Base-by-base conservation (phyloP, 257 asterid genomes). In the Gynochthodes officinalis region DNA sequence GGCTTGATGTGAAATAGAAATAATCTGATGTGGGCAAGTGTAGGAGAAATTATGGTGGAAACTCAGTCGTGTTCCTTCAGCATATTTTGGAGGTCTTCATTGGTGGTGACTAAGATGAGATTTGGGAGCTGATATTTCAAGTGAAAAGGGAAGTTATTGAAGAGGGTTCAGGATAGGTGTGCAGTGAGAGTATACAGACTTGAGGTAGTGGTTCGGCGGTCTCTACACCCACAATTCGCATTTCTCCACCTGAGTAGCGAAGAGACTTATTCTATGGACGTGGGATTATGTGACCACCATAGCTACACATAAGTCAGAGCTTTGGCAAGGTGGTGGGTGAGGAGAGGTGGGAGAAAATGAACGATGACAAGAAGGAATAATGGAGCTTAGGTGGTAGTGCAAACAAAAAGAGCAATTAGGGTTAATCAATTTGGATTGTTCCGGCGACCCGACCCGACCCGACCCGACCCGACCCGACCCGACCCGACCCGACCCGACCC, bases 301-400 rank as follows among this genome's bases (percentile, higher is more conserved):
- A 88, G 87, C 98, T 93, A 82, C 96, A 91, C 96, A 93, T 85
- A n/a, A 93, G 84, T 4, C 96, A 96, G 83, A 91, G 81, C 67
- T 89, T 93, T 35, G 81, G 55, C 54, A 85, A 72, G 54, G 77
- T 43, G 18, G 80, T 59, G 62, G 93, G n/a, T n/a, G n/a, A n/a
- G 86, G 79, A 81, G 19, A 78, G 78, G 77, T 62, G 75, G 79
- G 60, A 16, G 75, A 21, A n/a, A n/a, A n/a, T n/a, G n/a, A n/a
- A n/a, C n/a, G n/a, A n/a, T n/a, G n/a, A n/a, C n/a, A n/a, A n/a
- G n/a, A n/a, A n/a, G n/a, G n/a, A n/a, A n/a, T n/a, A n/a, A n/a
- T n/a, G n/a, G n/a, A n/a, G n/a, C n/a, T n/a, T n/a, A n/a, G n/a
- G n/a, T n/a, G n/a, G n/a, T n/a, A n/a, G n/a, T n/a, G n/a, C n/a